Base-by-base conservation (phyloP, 257 asterid genomes). In the Rehmannia glutinosa region DNA sequence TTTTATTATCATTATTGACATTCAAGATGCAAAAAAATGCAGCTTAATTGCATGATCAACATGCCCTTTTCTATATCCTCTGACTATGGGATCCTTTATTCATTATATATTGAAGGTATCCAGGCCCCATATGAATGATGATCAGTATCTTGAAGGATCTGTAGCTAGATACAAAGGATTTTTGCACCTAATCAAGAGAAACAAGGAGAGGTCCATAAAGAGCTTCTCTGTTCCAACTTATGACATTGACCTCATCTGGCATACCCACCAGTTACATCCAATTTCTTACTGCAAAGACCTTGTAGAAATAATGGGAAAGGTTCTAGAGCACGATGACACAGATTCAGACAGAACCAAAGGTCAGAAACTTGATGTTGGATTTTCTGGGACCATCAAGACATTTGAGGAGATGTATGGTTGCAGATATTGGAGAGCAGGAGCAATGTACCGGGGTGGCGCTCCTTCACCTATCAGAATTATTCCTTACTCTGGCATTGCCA, bases 81-180 rank as follows among this genome's bases (percentile, higher is more conserved):
- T 28, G 35, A 56, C 23, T 11, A 9, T 21, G 4, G 50, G 19
- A 59, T 63, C 62, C 13, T 11, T 21, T 51, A 9, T 6, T 33
- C 7, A 51, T 62, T 10, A 43, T 47, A 38, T 12, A 55, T 47
- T 76, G 43, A 66, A 89, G 96, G 92, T 89, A 4, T 84, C 87
- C 17, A 76, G 90, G 59, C 77, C 87, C 19, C 80, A 87, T 68
- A 78, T 89, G 89, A 62, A 54, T 63, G 75, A 76, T 30, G 71
- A 69, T 45, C 72, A 72, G 67, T 89, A 81, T 77, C 85, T 89
- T 43, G 77, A 81, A 74, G 92, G 86, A 60, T 79, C 95, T 33
- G 89, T 83, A n/a, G 95, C 96, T 54, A 80, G 96, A 75, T 89
- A 89, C 90, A 89, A 82, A 81, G 97, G 86, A 23, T 89, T 89